A percentile compares a stretch with the other conserved stretches of the same genome.
phyloP scores from a whole-genome alignment of 257 asterid species.

The Nicotiana otophora region DNA sequence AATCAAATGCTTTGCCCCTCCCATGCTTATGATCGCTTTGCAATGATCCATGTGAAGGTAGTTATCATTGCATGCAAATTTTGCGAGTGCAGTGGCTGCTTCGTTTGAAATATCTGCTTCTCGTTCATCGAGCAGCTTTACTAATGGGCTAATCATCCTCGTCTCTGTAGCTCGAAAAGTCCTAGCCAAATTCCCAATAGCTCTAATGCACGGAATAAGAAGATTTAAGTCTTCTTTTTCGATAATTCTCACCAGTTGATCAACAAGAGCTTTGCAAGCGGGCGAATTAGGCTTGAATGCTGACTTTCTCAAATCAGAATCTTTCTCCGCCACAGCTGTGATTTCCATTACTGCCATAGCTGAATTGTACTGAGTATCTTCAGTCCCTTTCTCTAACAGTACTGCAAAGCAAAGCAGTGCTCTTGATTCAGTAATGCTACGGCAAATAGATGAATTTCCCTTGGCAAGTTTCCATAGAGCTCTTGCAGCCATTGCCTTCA shows the following conservation, averaged over 20 bases:
- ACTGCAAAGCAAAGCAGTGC: constrained; percentile 68
- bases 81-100: constrained; percentile 35
- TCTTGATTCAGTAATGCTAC: constrained; percentile 77
- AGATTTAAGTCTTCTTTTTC: constrained; percentile 25
- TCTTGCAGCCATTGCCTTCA: constrained; percentile 79
- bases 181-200: constrained; percentile 40
- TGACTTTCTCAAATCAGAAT: constrained; percentile 34
- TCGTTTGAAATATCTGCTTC: constrained; percentile 28
- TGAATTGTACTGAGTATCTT: constrained; percentile 58
- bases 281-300: constrained; percentile 46
- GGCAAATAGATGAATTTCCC: constrained; percentile 60
- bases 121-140: constrained; percentile 30
- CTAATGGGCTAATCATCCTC: constrained; percentile 38
- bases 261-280: constrained; percentile 40
- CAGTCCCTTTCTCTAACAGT: constrained; percentile 60
- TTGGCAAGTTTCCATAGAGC: constrained; percentile 78
- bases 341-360: constrained; percentile 74
- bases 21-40: constrained; percentile 34
- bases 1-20: constrained; percentile 35
- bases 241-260: constrained; percentile 29
- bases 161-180: constrained; percentile 41
- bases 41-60: constrained; percentile 36
- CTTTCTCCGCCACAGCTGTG: constrained; percentile 36
- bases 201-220: constrained; percentile 31
- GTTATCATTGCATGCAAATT: constrained; percentile 40